A percentile compares a stretch with the other conserved stretches of the same genome.
phyloP scores from a whole-genome alignment of 2,329 filamentous ascomycete species.

The Zalaria sp. region DNA sequence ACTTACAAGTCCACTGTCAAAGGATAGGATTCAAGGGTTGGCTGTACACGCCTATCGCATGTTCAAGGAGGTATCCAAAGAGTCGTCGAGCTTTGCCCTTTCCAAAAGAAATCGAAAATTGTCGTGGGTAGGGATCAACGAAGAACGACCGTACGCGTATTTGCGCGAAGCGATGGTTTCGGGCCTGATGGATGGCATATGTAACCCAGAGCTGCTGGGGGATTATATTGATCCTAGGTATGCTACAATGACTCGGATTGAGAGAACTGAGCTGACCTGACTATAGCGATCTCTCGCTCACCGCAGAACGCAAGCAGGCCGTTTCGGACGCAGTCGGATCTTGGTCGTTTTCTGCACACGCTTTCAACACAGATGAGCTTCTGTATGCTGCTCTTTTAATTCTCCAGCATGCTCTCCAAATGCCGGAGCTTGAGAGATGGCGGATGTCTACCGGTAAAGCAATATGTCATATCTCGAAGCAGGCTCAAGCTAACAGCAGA shows the following conservation, averaged over 20 bases:
- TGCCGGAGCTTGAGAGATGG: slow-evolving; percentile 72
- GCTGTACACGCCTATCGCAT: slow-evolving; percentile 74
- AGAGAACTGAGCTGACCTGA: slow-evolving; percentile 5
- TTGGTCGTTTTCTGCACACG: slow-evolving; percentile 84
- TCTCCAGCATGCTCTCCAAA: slow-evolving; percentile 72
- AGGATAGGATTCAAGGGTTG: slow-evolving; percentile 58
- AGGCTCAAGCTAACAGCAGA: slow-evolving; percentile 11
- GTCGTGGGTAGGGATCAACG: slow-evolving; percentile 81
- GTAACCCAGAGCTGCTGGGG: slow-evolving; percentile 49
- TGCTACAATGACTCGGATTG: slow-evolving; percentile 12
- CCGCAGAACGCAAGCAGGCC: slow-evolving; percentile 46
- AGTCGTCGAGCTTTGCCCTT: slow-evolving; percentile 58
- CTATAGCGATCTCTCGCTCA: slow-evolving; percentile 49
- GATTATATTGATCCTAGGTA: slow-evolving; percentile 49
- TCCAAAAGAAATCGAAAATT: slow-evolving; percentile 65
- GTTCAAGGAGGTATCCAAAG: slow-evolving; percentile 59
- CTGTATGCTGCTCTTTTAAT: slow-evolving; percentile 75
- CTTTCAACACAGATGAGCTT: slow-evolving; percentile 81
- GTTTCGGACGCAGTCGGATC: slow-evolving; percentile 58
- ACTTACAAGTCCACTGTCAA: slow-evolving; percentile 62
- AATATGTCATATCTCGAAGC: background rate
- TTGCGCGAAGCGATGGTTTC: slow-evolving; percentile 89
- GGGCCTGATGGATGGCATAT: slow-evolving; percentile 77
- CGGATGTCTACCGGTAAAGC: slow-evolving; percentile 60
- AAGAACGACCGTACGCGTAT: slow-evolving; percentile 78